Base-by-base conservation (phyloP, 768 basidiomycete genomes). In the Clitopilus hobsonii region DNA sequence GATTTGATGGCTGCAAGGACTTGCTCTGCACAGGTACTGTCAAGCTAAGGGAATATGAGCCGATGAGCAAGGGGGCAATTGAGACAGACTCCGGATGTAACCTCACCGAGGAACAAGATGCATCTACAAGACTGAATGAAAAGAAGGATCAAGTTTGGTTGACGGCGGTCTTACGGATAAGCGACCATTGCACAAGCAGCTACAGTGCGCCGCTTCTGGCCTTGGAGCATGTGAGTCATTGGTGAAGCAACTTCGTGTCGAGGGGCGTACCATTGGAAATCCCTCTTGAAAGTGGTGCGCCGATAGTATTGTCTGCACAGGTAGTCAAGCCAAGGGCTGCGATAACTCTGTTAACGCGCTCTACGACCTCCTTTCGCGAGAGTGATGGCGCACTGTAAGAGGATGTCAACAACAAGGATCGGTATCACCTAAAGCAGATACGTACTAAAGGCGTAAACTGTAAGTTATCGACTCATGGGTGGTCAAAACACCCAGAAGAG, bases 121-220 rank as follows among this genome's bases (percentile, higher is more conserved):
- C 78, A 75, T 20, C 75, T 77, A 47, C 2, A 28, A 20, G 28
- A 18, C n/a, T 22, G 29, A 14, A 14, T 27, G 22, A 20, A 13
- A 47, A 27, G 49, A 27, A 1, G 18, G 20, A 24, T 10, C 51
- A 18, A 20, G 16, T 13, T 45, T 8, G n/a, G 4, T 2, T 18
- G 22, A 22, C 14, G n/a, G 6, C 24, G 38, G 49, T 64, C 71
- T 60, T 57, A 73, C 55, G 85, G 85, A 32, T 75, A 73, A 14
- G 82, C 78, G 36, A 86, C 83, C 65, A 86, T 74, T 1, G 80
- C 75, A 60, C 79, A 80, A 11, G 82, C 86, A 38, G 84, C 79
- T 8, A 80, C 78, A 6, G 82, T 78, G 4, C 80, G 74, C n/a
- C 86, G 75, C 60, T 82, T 84, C 65, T 89, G 85, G 3, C 87